Evolutionary conservation across 345 rosid genomes (phyloP).

Genomic region (Brassica juncea): DNA sequence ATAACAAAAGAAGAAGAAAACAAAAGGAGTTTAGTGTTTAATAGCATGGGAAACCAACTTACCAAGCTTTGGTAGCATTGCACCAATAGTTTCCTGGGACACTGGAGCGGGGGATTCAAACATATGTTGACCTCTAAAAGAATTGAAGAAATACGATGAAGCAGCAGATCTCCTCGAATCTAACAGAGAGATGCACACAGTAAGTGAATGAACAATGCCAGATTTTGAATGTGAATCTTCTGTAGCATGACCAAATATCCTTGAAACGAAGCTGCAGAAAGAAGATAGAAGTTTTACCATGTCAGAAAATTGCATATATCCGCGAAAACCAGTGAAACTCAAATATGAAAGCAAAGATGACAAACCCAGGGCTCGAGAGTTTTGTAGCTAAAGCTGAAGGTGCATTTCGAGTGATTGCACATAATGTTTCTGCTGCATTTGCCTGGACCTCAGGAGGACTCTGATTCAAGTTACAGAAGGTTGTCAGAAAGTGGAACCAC

Average conservation of each 20-base stretch:
- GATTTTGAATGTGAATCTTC: slow-evolving; percentile 85
- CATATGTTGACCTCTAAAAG: slow-evolving; percentile 80
- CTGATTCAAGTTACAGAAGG: slow-evolving; percentile 49
- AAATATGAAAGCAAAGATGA: slow-evolving; percentile 31
- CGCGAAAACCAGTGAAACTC: slow-evolving; percentile 16
- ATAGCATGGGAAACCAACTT: slow-evolving; percentile 38
- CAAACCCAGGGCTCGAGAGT: slow-evolving; percentile 70
- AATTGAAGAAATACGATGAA: slow-evolving; percentile 74
- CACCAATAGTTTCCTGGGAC: slow-evolving; percentile 77
- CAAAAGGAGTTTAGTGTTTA: not conserved
- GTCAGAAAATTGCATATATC: slow-evolving; percentile 15
- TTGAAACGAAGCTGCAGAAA: slow-evolving; percentile 69
- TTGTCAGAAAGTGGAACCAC: slow-evolving; percentile 14
- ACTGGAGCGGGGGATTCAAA: slow-evolving; percentile 75
- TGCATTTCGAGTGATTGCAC: slow-evolving; percentile 78
- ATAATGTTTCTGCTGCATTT: slow-evolving; percentile 86
- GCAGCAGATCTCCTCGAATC: slow-evolving; percentile 66
- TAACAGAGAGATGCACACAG: slow-evolving; percentile 85
- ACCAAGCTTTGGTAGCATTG: slow-evolving; percentile 97
- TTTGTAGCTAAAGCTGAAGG: slow-evolving; percentile 77
- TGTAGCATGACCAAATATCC: slow-evolving; percentile 78
- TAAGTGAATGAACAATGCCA: slow-evolving; percentile 76
- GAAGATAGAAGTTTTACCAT: slow-evolving; percentile 12
- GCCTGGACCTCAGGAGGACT: slow-evolving; percentile 89
- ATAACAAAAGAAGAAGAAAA: slow-evolving; percentile 9